These are phyloP conservation scores for Spatholobus suberectus DNA, from an alignment of 306 rosid species.

Conservation along the genomic window DNA sequence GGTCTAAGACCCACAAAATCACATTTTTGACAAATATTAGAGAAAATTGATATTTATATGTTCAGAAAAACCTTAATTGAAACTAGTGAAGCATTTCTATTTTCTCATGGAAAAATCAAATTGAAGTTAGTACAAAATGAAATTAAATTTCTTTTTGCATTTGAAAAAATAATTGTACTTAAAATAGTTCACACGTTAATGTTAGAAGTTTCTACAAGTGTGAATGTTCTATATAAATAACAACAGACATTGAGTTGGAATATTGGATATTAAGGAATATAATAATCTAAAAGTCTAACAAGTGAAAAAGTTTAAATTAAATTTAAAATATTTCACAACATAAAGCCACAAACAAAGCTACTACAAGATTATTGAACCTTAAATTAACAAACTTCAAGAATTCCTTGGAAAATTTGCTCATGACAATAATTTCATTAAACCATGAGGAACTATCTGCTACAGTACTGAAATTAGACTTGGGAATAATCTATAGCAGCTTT, in stretches of 20 bases:
- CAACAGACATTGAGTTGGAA: neutral
- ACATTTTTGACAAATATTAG: neutral
- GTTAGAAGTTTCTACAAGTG: neutral
- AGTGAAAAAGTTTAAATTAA: neutral
- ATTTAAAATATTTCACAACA: neutral
- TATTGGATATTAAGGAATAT: neutral
- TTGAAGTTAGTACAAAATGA: neutral
- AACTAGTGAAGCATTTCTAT: conserved; percentile 16
- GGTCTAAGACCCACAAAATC: neutral
- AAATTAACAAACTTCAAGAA: neutral
- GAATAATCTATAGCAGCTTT: conserved; percentile 7
- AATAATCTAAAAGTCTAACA: neutral
- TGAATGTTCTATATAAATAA: neutral
- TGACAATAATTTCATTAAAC: neutral
- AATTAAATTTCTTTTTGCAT: neutral
- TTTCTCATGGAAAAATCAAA: neutral
- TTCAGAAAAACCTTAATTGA: conserved; percentile 18
- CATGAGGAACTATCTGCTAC: neutral
- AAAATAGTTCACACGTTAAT: neutral
- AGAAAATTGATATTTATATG: neutral
- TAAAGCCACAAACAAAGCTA: neutral
- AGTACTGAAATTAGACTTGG: neutral
- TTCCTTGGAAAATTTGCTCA: neutral
- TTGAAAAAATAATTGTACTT: neutral
- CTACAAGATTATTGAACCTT: conserved; percentile 1